phyloP scores from a whole-genome alignment of 2,329 filamentous ascomycete genomes.

The Mycosphaerella sp. region DNA sequence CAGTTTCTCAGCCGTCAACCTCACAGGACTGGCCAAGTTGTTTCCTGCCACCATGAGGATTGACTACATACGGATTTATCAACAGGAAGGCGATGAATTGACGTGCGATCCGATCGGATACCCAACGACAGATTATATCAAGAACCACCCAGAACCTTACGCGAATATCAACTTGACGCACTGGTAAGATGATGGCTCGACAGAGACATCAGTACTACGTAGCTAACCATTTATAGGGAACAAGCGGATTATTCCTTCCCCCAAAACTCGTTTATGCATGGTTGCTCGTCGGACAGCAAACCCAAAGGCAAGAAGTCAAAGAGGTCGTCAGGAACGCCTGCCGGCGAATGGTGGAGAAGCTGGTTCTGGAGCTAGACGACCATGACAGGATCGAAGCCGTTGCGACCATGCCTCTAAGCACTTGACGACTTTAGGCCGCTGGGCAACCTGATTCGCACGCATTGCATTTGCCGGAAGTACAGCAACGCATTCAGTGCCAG shows the following conservation, averaged over 20 bases:
- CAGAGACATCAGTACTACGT: not conserved
- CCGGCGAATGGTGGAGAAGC: slow-evolving; percentile 1
- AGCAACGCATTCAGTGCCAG: not conserved
- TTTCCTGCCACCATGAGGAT: slow-evolving; percentile 60
- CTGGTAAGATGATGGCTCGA: slow-evolving; percentile 34
- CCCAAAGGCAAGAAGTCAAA: slow-evolving; percentile 13
- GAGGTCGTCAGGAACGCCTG: slow-evolving; percentile 7
- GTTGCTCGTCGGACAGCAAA: slow-evolving; percentile 38
- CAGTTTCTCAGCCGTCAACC: slow-evolving; percentile 57
- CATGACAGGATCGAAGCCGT: slow-evolving; percentile 1
- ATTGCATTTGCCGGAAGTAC: not conserved
- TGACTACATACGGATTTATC: slow-evolving; percentile 66
- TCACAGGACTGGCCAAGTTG: slow-evolving; percentile 48
- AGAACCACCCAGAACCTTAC: slow-evolving; percentile 55
- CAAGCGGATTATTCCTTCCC: slow-evolving; percentile 54
- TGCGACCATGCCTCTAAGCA: slow-evolving; percentile 11
- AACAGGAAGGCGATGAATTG: slow-evolving; percentile 50
- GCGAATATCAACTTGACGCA: slow-evolving; percentile 57
- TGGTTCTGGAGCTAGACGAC: slow-evolving; percentile 11
- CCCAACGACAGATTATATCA: slow-evolving; percentile 62
- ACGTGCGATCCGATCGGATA: slow-evolving; percentile 64
- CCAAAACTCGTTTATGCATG: slow-evolving; percentile 55
- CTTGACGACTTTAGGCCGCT: slow-evolving; percentile 1
- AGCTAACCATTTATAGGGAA: slow-evolving; percentile 32
- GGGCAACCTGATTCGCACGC: not conserved